Base-by-base conservation (phyloP, 2,329 filamentous ascomycete species). In the Coniochaeta prunicola region DNA sequence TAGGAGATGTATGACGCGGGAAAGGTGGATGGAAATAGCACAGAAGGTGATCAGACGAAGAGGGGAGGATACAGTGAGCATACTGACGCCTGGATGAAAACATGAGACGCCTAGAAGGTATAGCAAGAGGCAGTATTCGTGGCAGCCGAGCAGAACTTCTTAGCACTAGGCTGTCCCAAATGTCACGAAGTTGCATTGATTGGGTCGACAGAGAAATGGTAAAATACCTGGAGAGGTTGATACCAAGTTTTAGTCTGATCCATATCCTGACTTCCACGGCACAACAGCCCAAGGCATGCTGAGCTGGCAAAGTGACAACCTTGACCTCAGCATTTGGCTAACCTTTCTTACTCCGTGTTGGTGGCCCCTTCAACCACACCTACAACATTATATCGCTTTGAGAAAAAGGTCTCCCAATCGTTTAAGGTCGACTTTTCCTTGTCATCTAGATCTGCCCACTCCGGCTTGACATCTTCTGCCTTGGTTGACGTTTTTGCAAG, bases 351-450 rank as follows among this genome's bases (percentile, higher is more conserved):
- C 58, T 79, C 80, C 67, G 76, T 74, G 67, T 87, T 87, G 30
- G 80, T 85, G 30, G 84, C 83, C 36, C 82, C 83, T 60, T 80
- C 76, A 17, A 89, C 84, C 59, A 79, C 72, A 15, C 91, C 91
- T 53, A 96, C 86, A 57, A 97, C 83, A 68, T 96, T 97, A 77
- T 99, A 99, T 59, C 94, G 83, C 79, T 97, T 99, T 65, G 89
- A 91, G 75, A 99, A 99, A 76, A 96, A 99, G 1, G 89, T 96
- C 63, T 88, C 85, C 94, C 94, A 99, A 73, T 99, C 94, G 58
- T 93, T 83, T 61, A 99, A 77, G 3, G 89, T 87, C 28, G 84
- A 85, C 77, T 94, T 91, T 72, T 97, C 87, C 74, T 94, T 92
- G 24, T 96, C 92, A 15, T 81, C 79, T 57, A 99, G 78, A 68